phyloP scores from a whole-genome alignment of 176 grass and related monocot species.

The Eragrostis curvula region DNA sequence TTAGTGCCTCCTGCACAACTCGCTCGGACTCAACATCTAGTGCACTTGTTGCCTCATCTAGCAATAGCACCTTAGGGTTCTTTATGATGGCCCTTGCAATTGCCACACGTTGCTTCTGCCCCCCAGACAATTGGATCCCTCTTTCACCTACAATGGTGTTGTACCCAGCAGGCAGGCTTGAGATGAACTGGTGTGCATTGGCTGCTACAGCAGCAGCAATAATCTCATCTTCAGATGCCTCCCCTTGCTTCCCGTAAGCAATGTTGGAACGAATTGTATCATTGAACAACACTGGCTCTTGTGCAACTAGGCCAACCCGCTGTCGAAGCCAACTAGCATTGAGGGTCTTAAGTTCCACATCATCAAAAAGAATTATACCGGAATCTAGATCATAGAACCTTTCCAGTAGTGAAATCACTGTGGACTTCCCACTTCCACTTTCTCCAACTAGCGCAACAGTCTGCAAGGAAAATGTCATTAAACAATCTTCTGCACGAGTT shows the following conservation, averaged over 20 bases:
- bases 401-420: constrained; percentile 64
- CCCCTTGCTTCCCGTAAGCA: too few species aligned
- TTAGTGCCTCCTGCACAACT: constrained; percentile 70
- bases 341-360: constrained; percentile 10
- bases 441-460: constrained; percentile 79
- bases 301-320: too few species aligned
- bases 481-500: too few species aligned
- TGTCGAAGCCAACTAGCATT: too few species aligned
- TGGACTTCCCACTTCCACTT: constrained; percentile 84
- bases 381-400: constrained; percentile 81
- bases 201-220: too few species aligned
- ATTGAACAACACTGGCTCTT: too few species aligned
- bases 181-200: constrained; percentile 1
- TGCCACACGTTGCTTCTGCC: constrained; percentile 81
- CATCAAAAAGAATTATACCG: constrained; percentile 65
- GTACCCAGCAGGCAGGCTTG: constrained; percentile 58
- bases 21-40: constrained; percentile 65
- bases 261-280: too few species aligned
- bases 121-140: constrained; percentile 70
- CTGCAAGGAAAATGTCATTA: constrained; percentile 38
- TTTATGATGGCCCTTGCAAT: constrained; percentile 71
- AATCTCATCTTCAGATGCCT: too few species aligned
- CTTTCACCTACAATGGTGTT: constrained; percentile 63
- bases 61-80: constrained; percentile 65
- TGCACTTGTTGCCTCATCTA: constrained; percentile 78